Evolutionary conservation across 1,284 basidiomycete genomes (phyloP), one percentile per base, ranked within the genome.

Genomic region (Pholiota adiposa): DNA sequence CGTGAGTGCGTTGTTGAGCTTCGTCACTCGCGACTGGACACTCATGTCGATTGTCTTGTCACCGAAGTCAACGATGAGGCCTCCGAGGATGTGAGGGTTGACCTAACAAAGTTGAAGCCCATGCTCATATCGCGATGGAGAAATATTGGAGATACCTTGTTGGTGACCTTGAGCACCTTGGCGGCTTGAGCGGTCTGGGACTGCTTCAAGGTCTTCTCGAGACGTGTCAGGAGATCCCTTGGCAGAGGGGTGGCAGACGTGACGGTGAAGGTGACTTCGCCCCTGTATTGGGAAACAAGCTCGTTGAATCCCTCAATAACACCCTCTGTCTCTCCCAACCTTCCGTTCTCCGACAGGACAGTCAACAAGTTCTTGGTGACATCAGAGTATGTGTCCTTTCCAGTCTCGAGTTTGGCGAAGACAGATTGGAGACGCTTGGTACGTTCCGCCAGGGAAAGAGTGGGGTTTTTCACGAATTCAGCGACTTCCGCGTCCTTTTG

Each of bases 11-110:
- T 86, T 85, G 85, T 98, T 98, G 75, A 98, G 87, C 80, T 96
- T 96, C 77, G 90, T 97, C 72, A 99, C 94, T 62, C 94, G 92
- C 62, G 92, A 93, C 55, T 90, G 89, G 56, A 97, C 96, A 69
- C 93, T 95, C 65, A 98, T 85, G 79, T 99, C 97, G 69, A 98
- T 92, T 58, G 94, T 96, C 84, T 96, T 96, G 83, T 98, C 97
- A 67, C 95, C 97, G 75, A 99, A 96, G 81, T 99, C 97, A 58
- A 99, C 92, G 60, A 97, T 83, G 63, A 98, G 79, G 58, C 97
- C 97, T 62, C 95, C 96, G 60, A 97, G 79, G 61, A 97, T 81
- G 16, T 86, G 80, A 50, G 94, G 88, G 82, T 97, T 96, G 70
- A 97, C 90, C 92, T 95, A n/a, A 6, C 6, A 12, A 4, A 14